These are phyloP conservation scores for Acer yangbiense DNA, from an alignment of 345 rosid species.

Conservation along the genomic window DNA sequence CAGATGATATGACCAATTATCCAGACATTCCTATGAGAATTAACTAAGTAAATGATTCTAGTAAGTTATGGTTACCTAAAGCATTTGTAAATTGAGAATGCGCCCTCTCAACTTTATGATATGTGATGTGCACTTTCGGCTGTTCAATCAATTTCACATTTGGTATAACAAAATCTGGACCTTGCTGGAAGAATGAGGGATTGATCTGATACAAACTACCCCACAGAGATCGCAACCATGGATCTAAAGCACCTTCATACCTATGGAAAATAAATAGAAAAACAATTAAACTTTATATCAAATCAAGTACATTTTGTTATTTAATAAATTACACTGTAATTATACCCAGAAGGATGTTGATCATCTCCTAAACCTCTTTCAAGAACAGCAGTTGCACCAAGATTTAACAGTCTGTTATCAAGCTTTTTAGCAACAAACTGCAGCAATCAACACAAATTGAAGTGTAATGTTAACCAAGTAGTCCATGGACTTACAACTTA, in stretches of 20 bases:
- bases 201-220: conserved; percentile 48
- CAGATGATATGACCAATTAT: neutral
- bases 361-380: conserved; percentile 95
- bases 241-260: conserved; percentile 93
- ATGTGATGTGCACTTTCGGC: conserved; percentile 62
- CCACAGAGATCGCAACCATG: conserved; percentile 94
- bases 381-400: conserved; percentile 69
- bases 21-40: neutral
- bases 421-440: conserved; percentile 98
- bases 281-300: conserved; percentile 1
- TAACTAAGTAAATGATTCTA: neutral
- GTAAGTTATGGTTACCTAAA: conserved; percentile 45
- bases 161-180: conserved; percentile 54
- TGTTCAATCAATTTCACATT: conserved; percentile 51
- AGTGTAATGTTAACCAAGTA: neutral
- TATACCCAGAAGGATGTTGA: conserved; percentile 98
- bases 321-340: conserved; percentile 12
- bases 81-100: conserved; percentile 31
- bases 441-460: conserved; percentile 29
- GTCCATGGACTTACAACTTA: neutral
- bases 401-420: conserved; percentile 83
- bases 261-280: conserved; percentile 34
- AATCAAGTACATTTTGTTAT: neutral
- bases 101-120: conserved; percentile 35
- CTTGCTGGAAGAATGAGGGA: conserved; percentile 69